Conservation (phyloP, 805 yeast genomes). For the Saturnispora sanitii region DNA sequence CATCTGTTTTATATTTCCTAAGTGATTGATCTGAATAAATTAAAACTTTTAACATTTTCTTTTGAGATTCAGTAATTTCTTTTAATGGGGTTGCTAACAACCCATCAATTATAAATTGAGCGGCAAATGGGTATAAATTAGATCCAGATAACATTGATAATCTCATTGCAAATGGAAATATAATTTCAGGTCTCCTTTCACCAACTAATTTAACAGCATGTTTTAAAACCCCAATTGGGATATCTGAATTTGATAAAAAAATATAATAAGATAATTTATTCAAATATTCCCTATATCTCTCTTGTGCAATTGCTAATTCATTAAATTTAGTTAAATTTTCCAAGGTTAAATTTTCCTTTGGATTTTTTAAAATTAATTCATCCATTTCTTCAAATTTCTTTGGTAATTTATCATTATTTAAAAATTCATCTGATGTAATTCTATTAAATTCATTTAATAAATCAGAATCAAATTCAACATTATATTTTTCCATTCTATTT, state of each 20-base stretch:
- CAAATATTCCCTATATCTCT: conserved; percentile 9
- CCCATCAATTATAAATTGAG: background rate
- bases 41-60: background rate
- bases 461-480: too few relatives aligned
- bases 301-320: conserved; percentile 8
- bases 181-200: background rate
- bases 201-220: background rate
- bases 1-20: background rate
- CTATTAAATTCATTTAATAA: background rate
- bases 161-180: conserved; percentile 2
- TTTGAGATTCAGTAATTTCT: background rate
- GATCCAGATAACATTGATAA: background rate
- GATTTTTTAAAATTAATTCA: background rate
- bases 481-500: too few relatives aligned
- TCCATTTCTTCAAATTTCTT: background rate
- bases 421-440: background rate
- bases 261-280: conserved; percentile 2
- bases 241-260: conserved; percentile 5
- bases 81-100: background rate
- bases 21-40: background rate
- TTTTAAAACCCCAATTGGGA: conserved; percentile 7
- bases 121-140: conserved; percentile 2
- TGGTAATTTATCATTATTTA: background rate
- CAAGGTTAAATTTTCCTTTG: conserved; percentile 1
- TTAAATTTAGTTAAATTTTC: conserved; percentile 3